A percentile compares a stretch with the other conserved stretches of the same genome.
These are phyloP conservation scores for Backusella sp. DNA, from an alignment of 192 early-diverging fungal genomes.

Conservation along the genomic window DNA sequence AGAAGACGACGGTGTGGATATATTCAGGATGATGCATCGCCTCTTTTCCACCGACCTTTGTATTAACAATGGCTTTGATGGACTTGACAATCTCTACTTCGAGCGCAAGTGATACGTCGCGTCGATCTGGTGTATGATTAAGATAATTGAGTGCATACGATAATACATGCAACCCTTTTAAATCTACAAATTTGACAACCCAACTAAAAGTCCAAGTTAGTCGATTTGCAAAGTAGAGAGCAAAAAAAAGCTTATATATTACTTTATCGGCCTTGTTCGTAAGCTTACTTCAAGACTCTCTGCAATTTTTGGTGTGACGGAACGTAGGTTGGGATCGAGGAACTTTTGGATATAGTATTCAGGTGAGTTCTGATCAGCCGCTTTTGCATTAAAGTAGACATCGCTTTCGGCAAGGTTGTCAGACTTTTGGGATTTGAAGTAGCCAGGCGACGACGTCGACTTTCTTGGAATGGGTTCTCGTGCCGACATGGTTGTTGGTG, in stretches of 20 bases:
- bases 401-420: neutral
- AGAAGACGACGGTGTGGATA: conserved; percentile 71
- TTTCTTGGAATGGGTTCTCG: neutral
- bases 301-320: conserved; percentile 45
- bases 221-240: too few relatives aligned
- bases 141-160: conserved; percentile 53
- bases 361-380: conserved; percentile 47
- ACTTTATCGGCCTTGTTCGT: conserved; percentile 55
- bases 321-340: conserved; percentile 43
- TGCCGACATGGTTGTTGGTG: neutral
- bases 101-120: conserved; percentile 62
- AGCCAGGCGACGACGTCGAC: conserved; percentile 6
- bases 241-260: neutral
- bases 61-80: conserved; percentile 74
- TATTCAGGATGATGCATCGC: conserved; percentile 67
- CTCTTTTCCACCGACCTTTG: conserved; percentile 65
- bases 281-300: conserved; percentile 53
- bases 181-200: conserved; percentile 76
- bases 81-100: conserved; percentile 80
- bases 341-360: conserved; percentile 55
- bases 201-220: conserved; percentile 42
- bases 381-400: neutral
- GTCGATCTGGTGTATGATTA: conserved; percentile 26
- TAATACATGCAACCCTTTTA: conserved; percentile 67
- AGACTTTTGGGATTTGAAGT: too few relatives aligned